These are phyloP conservation scores for Tylopilus vinaceipallidus DNA, from an alignment of 768 basidiomycete genomes.

Conservation along the genomic window DNA sequence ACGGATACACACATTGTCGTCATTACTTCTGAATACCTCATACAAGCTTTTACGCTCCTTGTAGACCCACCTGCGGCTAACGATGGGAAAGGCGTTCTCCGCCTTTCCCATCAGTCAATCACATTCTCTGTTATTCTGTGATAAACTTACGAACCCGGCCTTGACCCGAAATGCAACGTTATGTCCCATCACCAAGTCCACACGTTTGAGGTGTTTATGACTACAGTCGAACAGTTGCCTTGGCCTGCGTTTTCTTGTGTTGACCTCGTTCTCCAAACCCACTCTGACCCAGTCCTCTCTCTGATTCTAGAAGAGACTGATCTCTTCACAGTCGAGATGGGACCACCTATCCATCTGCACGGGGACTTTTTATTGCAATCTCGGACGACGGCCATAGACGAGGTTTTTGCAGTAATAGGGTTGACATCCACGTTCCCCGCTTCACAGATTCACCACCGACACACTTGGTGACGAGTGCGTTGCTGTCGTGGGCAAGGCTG, in stretches of 20 bases:
- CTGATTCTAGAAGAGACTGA: neutral
- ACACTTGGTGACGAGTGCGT: no score
- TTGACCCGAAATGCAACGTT: slow-evolving; percentile 7
- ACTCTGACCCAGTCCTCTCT: neutral
- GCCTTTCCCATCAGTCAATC: slow-evolving; percentile 4
- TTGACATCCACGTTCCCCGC: no score
- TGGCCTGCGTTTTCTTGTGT: neutral
- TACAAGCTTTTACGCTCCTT: slow-evolving; percentile 4
- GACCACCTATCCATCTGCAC: neutral
- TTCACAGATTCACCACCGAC: no score
- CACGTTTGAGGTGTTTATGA: neutral
- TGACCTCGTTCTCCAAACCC: neutral
- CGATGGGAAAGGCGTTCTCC: neutral
- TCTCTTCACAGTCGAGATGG: slow-evolving; percentile 1
- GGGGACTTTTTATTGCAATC: neutral
- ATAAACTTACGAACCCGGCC: neutral
- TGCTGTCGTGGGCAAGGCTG: no score
- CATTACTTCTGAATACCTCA: neutral
- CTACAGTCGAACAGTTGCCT: neutral
- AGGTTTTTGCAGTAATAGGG: slow-evolving; percentile 3
- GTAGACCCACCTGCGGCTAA: neutral
- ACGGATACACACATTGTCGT: slow-evolving; percentile 7
- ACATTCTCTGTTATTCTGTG: no score
- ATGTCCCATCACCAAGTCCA: neutral
- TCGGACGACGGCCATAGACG: slow-evolving; percentile 8